Conservation (phyloP, 1,284 basidiomycete genomes). For the Naganishia cerealis region DNA sequence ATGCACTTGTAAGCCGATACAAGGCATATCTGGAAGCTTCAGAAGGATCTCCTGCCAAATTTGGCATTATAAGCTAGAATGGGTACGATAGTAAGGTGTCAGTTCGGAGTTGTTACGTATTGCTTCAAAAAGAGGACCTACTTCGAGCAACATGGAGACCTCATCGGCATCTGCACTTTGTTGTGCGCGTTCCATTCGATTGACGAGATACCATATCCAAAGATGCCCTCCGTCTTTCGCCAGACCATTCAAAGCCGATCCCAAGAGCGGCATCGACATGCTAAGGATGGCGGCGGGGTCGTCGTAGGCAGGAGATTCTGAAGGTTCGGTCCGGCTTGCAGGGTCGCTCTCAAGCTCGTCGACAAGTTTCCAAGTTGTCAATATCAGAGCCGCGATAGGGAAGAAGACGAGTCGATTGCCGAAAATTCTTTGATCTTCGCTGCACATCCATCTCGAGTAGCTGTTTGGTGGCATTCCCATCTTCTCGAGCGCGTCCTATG, state of each 20-base stretch:
- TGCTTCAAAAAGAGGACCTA: neutral
- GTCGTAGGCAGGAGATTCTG: neutral
- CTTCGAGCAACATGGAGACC: conserved; percentile 28
- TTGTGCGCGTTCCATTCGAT: conserved; percentile 7
- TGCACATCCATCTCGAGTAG: conserved; percentile 12
- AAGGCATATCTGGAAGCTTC: conserved; percentile 18
- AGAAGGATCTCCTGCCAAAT: conserved; percentile 24
- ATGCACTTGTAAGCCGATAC: conserved; percentile 8
- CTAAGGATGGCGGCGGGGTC: conserved; percentile 1
- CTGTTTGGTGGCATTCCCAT: conserved; percentile 5
- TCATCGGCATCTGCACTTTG: conserved; percentile 8
- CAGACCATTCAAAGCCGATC: conserved; percentile 27
- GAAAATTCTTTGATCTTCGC: neutral
- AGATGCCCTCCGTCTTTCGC: conserved; percentile 25
- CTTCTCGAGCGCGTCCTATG: neutral
- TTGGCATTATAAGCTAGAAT: conserved; percentile 28
- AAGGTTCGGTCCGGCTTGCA: neutral
- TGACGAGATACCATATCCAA: conserved; percentile 10
- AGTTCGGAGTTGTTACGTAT: neutral
- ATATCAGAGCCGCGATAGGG: conserved; percentile 12
- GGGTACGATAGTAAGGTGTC: neutral
- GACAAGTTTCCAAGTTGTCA: conserved; percentile 11
- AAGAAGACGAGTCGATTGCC: conserved; percentile 11
- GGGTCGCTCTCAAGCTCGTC: neutral
- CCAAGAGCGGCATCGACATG: conserved; percentile 27